Base-by-base conservation (phyloP, 2,329 filamentous ascomycete genomes). In the Leptographium galeiforme region DNA sequence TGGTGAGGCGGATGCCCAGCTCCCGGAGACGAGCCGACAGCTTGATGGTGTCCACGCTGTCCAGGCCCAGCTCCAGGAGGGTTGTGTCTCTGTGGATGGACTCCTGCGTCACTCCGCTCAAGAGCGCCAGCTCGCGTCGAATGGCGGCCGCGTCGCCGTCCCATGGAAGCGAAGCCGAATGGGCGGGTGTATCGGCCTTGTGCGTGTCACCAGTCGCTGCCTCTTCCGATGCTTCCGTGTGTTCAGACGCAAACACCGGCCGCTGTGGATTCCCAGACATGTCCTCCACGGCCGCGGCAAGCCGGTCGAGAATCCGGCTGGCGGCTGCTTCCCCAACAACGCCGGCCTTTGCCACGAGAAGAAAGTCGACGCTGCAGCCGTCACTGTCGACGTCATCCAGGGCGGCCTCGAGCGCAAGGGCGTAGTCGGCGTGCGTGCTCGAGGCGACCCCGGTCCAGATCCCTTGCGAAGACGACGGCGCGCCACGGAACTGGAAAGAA, bases 11-110 rank as follows among this genome's bases (percentile, higher is more conserved):
- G 19, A 93, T 69, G 0, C 75, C 77, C 6, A 68, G 67, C 46
- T 75, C 77, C 57, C 78, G 85, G 2, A 95, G 72, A 52, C 81
- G 77, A 0, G 88, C 82, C 0, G 87, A 85, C 0, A 96, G 70
- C 61, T 89, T 94, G 65, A 96, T 91, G 2, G 85, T 79, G 66
- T 96, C 90, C 55, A 96, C 94, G 62, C 90, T 95, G 70, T 96
- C 91, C 8, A 96, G 75, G 0, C 90, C 90, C 36, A 96, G 75
- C 60, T 91, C 82, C 41, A 94, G 82, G 12, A 96, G 79, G 0
- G 84, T 84, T 0, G 79, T 80, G 8, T 72, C 67, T 51, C 78
- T 76, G 2, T 68, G 64, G 40, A 95, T 70, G 0, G 74, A 67
- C 2, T 72, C 64, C 4, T 67, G 63, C 0, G 76, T 63, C 0